Percentiles rank a stretch among this genome's conserved stretches.
Evolutionary conservation across 345 rosid genomes (phyloP).

Genomic region (Adansonia digitata): DNA sequence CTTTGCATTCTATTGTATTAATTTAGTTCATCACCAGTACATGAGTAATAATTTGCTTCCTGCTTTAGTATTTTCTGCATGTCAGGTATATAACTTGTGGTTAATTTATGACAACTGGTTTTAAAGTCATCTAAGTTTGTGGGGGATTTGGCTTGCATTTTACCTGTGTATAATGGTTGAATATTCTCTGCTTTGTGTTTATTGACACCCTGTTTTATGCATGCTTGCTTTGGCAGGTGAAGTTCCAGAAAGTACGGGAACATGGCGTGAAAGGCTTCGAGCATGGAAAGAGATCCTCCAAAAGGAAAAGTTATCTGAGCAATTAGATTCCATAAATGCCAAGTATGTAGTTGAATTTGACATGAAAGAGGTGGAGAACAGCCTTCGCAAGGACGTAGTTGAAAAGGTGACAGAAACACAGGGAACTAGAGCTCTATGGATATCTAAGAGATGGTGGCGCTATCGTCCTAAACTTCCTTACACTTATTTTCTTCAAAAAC

Average conservation of each 20-base stretch:
- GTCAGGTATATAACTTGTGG: background rate
- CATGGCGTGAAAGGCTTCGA: slow-evolving; percentile 77
- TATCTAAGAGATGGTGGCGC: slow-evolving; percentile 98
- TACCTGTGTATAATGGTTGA: slow-evolving; percentile 9
- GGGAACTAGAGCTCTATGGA: slow-evolving; percentile 86
- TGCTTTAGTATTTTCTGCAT: background rate
- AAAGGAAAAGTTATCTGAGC: slow-evolving; percentile 65
- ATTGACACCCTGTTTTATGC: background rate
- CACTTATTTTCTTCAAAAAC: slow-evolving; percentile 86
- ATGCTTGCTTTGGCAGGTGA: slow-evolving; percentile 37
- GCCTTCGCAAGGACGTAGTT: slow-evolving; percentile 76
- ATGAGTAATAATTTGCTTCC: background rate
- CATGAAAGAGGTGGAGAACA: slow-evolving; percentile 94
- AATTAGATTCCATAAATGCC: slow-evolving; percentile 52
- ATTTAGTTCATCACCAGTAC: background rate
- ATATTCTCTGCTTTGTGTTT: background rate
- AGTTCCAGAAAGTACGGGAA: slow-evolving; percentile 34
- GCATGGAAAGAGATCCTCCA: slow-evolving; percentile 65
- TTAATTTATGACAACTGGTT: background rate
- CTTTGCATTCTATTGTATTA: background rate
- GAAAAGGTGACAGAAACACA: slow-evolving; percentile 52
- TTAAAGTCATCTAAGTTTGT: background rate
- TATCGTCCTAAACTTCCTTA: slow-evolving; percentile 93
- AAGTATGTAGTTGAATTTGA: slow-evolving; percentile 92
- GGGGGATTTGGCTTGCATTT: background rate